Conservation (phyloP, 2,329 filamentous ascomycete genomes). For the Ascochyta rabiei region DNA sequence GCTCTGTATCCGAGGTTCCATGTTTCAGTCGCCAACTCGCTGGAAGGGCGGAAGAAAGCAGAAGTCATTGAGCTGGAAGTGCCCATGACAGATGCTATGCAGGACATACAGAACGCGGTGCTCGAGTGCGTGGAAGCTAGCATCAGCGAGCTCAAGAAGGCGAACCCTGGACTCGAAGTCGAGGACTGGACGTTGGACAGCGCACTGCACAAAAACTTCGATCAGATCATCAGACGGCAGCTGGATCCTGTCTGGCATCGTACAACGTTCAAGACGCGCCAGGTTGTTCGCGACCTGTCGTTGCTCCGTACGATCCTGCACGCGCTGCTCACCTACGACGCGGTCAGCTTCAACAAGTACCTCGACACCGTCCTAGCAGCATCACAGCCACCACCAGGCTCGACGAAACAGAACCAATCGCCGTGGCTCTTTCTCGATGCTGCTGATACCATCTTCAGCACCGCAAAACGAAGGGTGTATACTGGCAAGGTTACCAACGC, state of each 20-base stretch:
- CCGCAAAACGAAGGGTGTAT: conserved; percentile 87
- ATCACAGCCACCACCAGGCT: conserved; percentile 85
- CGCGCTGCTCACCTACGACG: conserved; percentile 81
- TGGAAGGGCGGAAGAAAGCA: conserved; percentile 90
- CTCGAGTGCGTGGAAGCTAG: conserved; percentile 96
- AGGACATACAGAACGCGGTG: conserved; percentile 89
- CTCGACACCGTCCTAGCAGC: conserved; percentile 93
- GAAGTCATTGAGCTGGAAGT: conserved; percentile 98
- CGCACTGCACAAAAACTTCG: conserved; percentile 90
- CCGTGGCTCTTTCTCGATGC: conserved; percentile 97
- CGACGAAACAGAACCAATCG: conserved; percentile 85
- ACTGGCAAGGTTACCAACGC: conserved; percentile 70
- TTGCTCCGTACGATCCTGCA: conserved; percentile 84
- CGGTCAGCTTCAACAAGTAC: conserved; percentile 89
- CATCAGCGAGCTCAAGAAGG: conserved; percentile 90
- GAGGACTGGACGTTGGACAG: conserved; percentile 97
- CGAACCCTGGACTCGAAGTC: conserved; percentile 88
- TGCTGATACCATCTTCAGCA: conserved; percentile 91
- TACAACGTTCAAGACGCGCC: conserved; percentile 90
- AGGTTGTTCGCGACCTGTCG: conserved; percentile 88
- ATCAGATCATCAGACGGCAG: conserved; percentile 84
- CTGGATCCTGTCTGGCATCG: conserved; percentile 97
- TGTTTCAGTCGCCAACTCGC: conserved; percentile 81
- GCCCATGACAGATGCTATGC: conserved; percentile 94
- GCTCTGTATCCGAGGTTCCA: conserved; percentile 95